These are phyloP conservation scores for Fusarium irregulare DNA, from an alignment of 2,329 filamentous ascomycete species.

Conservation along the genomic window DNA sequence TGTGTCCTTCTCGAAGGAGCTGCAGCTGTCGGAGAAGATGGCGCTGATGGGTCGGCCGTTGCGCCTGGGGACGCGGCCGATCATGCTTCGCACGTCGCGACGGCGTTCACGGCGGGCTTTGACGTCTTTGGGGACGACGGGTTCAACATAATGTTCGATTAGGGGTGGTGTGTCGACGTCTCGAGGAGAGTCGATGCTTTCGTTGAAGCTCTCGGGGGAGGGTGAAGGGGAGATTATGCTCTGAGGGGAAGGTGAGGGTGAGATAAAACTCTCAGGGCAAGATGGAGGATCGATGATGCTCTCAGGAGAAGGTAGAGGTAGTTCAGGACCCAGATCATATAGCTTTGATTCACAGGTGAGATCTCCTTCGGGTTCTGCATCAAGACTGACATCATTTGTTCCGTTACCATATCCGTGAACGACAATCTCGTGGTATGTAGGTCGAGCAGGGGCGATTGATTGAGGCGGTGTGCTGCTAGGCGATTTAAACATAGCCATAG, in stretches of 20 bases:
- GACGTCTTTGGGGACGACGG: constrained; percentile 22
- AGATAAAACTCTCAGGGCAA: constrained; percentile 40
- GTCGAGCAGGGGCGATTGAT: constrained; percentile 27
- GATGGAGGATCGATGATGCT: constrained; percentile 22
- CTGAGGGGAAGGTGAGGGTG: constrained; percentile 40
- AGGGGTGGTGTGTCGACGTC: constrained; percentile 40
- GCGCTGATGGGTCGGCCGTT: constrained; percentile 45
- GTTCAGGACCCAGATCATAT: constrained; percentile 20
- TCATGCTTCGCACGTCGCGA: constrained; percentile 46
- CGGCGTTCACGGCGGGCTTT: constrained; percentile 46
- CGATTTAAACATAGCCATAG: constrained; percentile 49
- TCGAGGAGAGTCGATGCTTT: constrained; percentile 43
- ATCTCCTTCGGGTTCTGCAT: constrained; percentile 14
- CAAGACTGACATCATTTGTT: constrained; percentile 54
- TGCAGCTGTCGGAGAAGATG: constrained; percentile 44
- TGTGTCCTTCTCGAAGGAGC: background rate
- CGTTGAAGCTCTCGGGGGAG: constrained; percentile 41
- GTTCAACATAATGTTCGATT: constrained; percentile 34
- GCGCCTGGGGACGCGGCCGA: constrained; percentile 42
- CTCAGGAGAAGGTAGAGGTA: constrained; percentile 35
- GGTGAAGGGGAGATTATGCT: constrained; percentile 21
- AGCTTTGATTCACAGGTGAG: constrained; percentile 37
- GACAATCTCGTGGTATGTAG: constrained; percentile 62
- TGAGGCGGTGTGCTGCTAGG: constrained; percentile 34
- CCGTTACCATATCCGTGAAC: constrained; percentile 67